Conservation (phyloP, 108 stramenopile species). For the Nitzschia putrida region DNA sequence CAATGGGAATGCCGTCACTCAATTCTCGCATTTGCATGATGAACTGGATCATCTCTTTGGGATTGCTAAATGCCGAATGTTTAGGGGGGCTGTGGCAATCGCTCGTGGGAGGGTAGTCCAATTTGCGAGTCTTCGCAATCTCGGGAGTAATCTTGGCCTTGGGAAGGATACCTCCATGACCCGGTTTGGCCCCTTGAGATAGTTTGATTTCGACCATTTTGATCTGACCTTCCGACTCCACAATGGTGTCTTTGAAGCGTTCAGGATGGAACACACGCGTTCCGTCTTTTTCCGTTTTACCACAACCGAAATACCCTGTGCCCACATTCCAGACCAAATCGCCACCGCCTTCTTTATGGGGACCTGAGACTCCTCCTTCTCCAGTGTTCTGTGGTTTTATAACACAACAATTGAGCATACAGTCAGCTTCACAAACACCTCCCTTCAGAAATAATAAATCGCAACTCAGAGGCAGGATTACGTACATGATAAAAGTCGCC, state of each 20-base stretch:
- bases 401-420: too few species aligned
- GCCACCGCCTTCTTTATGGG: slow-evolving; percentile 69
- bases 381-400: slow-evolving; percentile 78
- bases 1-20: slow-evolving; percentile 79
- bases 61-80: slow-evolving; percentile 80
- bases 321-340: slow-evolving; percentile 90
- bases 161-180: slow-evolving; percentile 87
- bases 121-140: slow-evolving; percentile 83
- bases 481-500: slow-evolving; percentile 76
- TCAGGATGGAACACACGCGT: slow-evolving; percentile 64
- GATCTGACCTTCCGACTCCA: slow-evolving; percentile 20
- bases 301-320: slow-evolving; percentile 91
- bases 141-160: slow-evolving; percentile 71
- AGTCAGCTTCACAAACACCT: too few species aligned
- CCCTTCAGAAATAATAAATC: too few species aligned
- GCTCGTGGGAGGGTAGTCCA: slow-evolving; percentile 49
- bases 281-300: slow-evolving; percentile 36
- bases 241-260: slow-evolving; percentile 57
- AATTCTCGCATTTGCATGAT: slow-evolving; percentile 63
- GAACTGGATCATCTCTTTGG: slow-evolving; percentile 70
- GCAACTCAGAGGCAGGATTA: too few species aligned
- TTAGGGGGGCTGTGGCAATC: slow-evolving; percentile 82
- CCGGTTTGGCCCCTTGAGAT: slow-evolving; percentile 89
- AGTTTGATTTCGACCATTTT: slow-evolving; percentile 92
- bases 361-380: slow-evolving; percentile 77